Conservation (phyloP, 1,139 yeast species). For the Hyphopichia khmerensis region DNA sequence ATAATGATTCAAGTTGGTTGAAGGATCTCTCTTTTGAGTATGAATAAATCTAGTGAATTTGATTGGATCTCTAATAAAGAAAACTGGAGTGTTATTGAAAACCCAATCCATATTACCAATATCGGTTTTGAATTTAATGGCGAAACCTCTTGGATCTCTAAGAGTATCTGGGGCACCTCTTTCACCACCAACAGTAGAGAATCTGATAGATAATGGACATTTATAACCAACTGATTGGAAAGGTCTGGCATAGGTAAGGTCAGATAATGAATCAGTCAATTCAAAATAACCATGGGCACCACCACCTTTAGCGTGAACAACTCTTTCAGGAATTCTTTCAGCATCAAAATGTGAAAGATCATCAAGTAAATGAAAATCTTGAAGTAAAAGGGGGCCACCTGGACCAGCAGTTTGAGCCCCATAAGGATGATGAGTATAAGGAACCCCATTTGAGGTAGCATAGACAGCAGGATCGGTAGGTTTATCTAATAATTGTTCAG, state of each 20-base stretch:
- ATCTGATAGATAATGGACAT: conserved; percentile 48
- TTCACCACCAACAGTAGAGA: conserved; percentile 63
- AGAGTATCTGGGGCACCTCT: conserved; percentile 56
- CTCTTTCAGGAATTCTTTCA: conserved; percentile 63
- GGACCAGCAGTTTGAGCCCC: conserved; percentile 30
- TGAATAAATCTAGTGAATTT: conserved; percentile 60
- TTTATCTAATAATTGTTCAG: conserved; percentile 11
- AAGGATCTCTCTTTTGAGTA: conserved; percentile 67
- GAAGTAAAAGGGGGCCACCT: conserved; percentile 57
- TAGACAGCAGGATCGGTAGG: conserved; percentile 22
- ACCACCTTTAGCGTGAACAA: conserved; percentile 65
- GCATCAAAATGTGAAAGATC: conserved; percentile 60
- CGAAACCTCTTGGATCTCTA: conserved; percentile 61
- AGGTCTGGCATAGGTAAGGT: conserved; percentile 49
- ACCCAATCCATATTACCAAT: conserved; percentile 64
- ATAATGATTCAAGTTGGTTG: conserved; percentile 42
- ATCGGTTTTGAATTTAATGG: conserved; percentile 57
- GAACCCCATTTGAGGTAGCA: conserved; percentile 28
- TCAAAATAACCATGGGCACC: conserved; percentile 64
- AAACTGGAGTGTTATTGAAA: conserved; percentile 59
- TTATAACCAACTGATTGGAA: conserved; percentile 48
- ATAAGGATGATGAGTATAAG: conserved; percentile 23
- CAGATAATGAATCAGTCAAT: conserved; percentile 56
- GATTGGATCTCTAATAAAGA: conserved; percentile 58
- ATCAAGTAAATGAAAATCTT: conserved; percentile 56